Base-by-base conservation (phyloP, 2,329 filamentous ascomycete genomes). In the Microsporum audouinii region DNA sequence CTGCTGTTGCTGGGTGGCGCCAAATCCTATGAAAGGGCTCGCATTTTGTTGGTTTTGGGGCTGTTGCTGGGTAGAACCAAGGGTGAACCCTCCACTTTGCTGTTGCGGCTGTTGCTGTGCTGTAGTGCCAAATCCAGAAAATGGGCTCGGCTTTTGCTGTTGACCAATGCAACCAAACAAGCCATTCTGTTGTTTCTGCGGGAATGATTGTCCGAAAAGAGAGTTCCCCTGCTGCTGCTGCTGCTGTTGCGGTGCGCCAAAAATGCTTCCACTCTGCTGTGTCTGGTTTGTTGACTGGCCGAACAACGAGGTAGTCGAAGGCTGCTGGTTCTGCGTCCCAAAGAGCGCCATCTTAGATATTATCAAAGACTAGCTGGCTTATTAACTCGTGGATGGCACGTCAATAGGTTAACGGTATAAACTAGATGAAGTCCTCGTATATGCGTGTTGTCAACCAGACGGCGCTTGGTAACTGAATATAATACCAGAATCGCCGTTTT, bases 101-200 rank as follows among this genome's bases (percentile, higher is more conserved):
- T 80, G 77, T 57, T 41, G 55, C 59, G 78, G 76, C 60, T 76
- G 73, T 55, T 72, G 69, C 63, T 74, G 73, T 60, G 71, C 68
- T 65, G 63, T 68, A 61, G 65, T 61, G 36, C 67, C 70, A 3
- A 70, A 62, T 41, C 65, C 71, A 43, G 76, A 76, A 63, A 81
- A 80, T 4, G 79, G 51, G 49, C 72, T 72, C 39, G 70, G 70
- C 17, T 59, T 65, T 57, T 64, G 29, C 47, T 68, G 70, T 55
- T 71, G 74, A 60, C 79, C 62, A 47, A 68, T 64, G 7, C 58
- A 58, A 41, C 65, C 60, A 59, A 67, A 69, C 2, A 72, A 64
- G 38, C 69, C 66, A 57, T 62, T 64, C 38, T 62, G 61, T 38
- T 61, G 57, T 38, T 67, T 64, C 47, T 68, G 63, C 61, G 66